These are phyloP conservation scores for Penicillium sp. DNA, from an alignment of 2,329 filamentous ascomycete genomes.

Conservation along the genomic window DNA sequence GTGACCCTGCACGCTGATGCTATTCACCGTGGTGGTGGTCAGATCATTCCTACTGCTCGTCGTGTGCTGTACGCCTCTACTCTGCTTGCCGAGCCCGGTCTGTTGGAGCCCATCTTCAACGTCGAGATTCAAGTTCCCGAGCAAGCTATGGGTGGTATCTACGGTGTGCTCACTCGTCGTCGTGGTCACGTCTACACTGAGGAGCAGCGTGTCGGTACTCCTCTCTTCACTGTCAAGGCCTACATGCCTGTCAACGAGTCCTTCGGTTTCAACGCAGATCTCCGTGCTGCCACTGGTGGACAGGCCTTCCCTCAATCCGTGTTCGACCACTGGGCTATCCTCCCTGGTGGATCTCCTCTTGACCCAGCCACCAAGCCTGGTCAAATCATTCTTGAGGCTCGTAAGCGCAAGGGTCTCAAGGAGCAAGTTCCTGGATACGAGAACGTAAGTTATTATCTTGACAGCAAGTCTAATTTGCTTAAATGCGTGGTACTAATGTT, in stretches of 20 bases:
- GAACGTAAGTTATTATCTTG: conserved; percentile 68
- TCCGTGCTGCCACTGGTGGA: conserved; percentile 86
- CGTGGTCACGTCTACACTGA: conserved; percentile 99
- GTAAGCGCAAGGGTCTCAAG: conserved; percentile 99
- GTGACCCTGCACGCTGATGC: conserved; percentile 99
- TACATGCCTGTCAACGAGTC: conserved; percentile 96
- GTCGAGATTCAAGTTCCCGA: conserved; percentile 99
- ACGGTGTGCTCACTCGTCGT: conserved; percentile 94
- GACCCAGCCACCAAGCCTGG: conserved; percentile 79
- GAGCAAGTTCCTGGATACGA: conserved; percentile 84
- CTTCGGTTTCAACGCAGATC: conserved; percentile 98
- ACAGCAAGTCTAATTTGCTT: not conserved
- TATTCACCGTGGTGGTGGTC: conserved; percentile 98
- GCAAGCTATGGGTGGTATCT: conserved; percentile 99
- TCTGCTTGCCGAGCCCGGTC: conserved; percentile 83
- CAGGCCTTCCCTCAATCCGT: conserved; percentile 99
- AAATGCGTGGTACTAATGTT: conserved; percentile 35
- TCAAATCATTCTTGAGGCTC: conserved; percentile 79
- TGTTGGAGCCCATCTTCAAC: conserved; percentile 97
- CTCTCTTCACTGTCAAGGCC: conserved; percentile 98
- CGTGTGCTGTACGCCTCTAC: conserved; percentile 94
- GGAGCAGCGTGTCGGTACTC: conserved; percentile 96
- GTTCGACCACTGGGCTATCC: conserved; percentile 97
- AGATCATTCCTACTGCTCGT: conserved; percentile 96
- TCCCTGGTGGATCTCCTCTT: conserved; percentile 88